phyloP scores from a whole-genome alignment of 2,329 filamentous ascomycete genomes.

The Verticillium albo-atrum region DNA sequence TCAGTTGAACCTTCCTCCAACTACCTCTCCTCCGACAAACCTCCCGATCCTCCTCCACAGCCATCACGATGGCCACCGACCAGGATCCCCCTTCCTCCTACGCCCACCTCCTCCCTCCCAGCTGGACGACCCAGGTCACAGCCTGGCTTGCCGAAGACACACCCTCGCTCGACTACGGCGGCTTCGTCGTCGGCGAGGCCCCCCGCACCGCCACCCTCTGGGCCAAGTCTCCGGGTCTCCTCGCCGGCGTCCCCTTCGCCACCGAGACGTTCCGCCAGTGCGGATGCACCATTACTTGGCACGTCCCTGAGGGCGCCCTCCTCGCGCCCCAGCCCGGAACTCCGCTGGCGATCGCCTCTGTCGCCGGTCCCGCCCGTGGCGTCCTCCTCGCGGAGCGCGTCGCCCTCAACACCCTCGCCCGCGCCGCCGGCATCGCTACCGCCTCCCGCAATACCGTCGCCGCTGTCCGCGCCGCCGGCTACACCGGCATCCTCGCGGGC shows the following conservation, averaged over 20 bases:
- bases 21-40: not conserved
- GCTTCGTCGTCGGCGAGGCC: slow-evolving; percentile 84
- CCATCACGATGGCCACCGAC: not conserved
- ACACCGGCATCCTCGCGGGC: slow-evolving; percentile 80
- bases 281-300: slow-evolving; percentile 90
- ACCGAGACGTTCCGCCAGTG: slow-evolving; percentile 88
- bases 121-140: slow-evolving; percentile 76
- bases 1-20: not conserved
- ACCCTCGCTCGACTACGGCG: slow-evolving; percentile 93
- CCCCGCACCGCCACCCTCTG: slow-evolving; percentile 61
- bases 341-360: slow-evolving; percentile 69
- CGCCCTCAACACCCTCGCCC: slow-evolving; percentile 82
- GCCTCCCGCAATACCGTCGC: slow-evolving; percentile 52
- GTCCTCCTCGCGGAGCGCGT: slow-evolving; percentile 91
- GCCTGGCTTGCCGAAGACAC: slow-evolving; percentile 95
- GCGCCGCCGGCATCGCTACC: slow-evolving; percentile 88
- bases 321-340: slow-evolving; percentile 47
- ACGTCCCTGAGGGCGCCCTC: slow-evolving; percentile 67
- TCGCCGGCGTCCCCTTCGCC: slow-evolving; percentile 93
- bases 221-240: slow-evolving; percentile 69
- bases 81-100: slow-evolving; percentile 34
- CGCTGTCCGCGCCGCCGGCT: slow-evolving; percentile 62
- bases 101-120: slow-evolving; percentile 73
- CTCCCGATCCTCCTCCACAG: too few species aligned
- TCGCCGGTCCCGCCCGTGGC: slow-evolving; percentile 73